These are phyloP conservation scores for Phytophthora pluvialis DNA, from an alignment of 352 stramenopile species.

Conservation along the genomic window DNA sequence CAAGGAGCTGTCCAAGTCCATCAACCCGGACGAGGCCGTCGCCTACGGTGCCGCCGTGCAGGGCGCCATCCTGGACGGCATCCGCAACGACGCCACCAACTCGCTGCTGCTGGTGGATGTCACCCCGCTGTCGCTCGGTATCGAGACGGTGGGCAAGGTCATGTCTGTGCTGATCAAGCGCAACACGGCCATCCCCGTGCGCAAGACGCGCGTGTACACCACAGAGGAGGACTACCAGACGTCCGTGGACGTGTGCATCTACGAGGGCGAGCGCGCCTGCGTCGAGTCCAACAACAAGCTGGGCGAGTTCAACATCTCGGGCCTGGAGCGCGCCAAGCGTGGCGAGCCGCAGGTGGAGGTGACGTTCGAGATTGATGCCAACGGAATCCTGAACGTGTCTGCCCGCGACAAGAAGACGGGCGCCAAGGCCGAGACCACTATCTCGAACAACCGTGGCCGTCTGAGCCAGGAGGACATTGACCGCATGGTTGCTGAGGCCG, in stretches of 20 bases:
- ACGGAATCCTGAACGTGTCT: constrained; percentile 93
- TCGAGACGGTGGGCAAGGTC: constrained; percentile 90
- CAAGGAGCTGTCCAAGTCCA: constrained; percentile 73
- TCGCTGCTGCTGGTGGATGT: constrained; percentile 91
- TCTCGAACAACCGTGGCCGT: constrained; percentile 80
- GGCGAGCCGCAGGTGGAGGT: constrained; percentile 92
- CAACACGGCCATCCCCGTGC: constrained; percentile 89
- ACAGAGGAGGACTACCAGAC: constrained; percentile 87
- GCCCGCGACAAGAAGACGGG: constrained; percentile 88
- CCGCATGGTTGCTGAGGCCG: constrained; percentile 71
- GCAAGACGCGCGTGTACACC: constrained; percentile 80
- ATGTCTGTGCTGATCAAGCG: constrained; percentile 91
- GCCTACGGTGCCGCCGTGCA: constrained; percentile 78
- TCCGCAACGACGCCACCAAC: constrained; percentile 83
- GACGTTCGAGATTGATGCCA: constrained; percentile 93
- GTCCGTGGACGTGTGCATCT: constrained; percentile 86
- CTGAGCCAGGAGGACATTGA: constrained; percentile 76
- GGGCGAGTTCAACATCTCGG: constrained; percentile 92
- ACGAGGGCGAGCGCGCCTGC: constrained; percentile 88
- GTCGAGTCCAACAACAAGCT: constrained; percentile 94
- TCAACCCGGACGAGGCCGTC: constrained; percentile 85
- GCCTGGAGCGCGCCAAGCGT: constrained; percentile 86
- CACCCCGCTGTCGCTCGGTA: constrained; percentile 87
- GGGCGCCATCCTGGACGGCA: constrained; percentile 67
- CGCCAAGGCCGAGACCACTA: constrained; percentile 69